phyloP scores from a whole-genome alignment of 306 rosid genomes.

The Dicorynia guianensis region DNA sequence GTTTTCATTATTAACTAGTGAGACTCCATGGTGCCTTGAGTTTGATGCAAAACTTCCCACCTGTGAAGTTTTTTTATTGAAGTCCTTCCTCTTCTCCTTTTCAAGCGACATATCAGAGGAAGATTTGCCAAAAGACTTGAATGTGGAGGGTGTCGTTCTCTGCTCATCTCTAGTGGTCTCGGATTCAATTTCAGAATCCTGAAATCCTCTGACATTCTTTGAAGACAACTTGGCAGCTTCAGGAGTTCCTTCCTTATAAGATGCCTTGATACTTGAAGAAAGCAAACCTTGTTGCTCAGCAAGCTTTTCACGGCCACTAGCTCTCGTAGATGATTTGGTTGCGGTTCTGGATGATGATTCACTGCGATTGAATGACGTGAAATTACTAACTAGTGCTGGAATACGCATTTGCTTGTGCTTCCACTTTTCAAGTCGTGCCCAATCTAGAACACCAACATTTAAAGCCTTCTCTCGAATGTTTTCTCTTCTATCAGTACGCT shows the following conservation, averaged over 20 bases:
- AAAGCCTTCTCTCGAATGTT: conserved; percentile 70
- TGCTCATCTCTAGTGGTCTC: conserved; percentile 41
- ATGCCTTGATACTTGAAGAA: conserved; percentile 47
- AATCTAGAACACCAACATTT: conserved; percentile 92
- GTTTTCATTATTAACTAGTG: conserved; percentile 46
- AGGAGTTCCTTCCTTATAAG: conserved; percentile 47
- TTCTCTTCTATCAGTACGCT: conserved; percentile 58
- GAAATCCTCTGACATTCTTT: conserved; percentile 46
- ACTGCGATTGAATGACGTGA: conserved; percentile 38
- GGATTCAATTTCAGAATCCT: conserved; percentile 50
- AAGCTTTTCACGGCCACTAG: conserved; percentile 37
- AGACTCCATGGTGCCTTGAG: conserved; percentile 37
- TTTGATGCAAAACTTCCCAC: conserved; percentile 46
- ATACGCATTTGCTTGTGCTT: conserved; percentile 53
- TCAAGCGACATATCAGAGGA: conserved; percentile 47
- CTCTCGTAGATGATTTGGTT: conserved; percentile 40
- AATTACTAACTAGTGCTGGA: conserved; percentile 36
- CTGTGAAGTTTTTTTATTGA: conserved; percentile 42
- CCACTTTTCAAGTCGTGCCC: conserved; percentile 88
- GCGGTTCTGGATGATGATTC: conserved; percentile 45
- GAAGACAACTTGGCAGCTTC: conserved; percentile 42
- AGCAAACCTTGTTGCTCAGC: conserved; percentile 37
- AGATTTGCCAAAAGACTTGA: conserved; percentile 45
- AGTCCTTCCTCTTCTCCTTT: conserved; percentile 48
- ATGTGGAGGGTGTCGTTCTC: conserved; percentile 41